Conservation (phyloP, 805 yeast genomes). For the Saturnispora ahearnii region DNA sequence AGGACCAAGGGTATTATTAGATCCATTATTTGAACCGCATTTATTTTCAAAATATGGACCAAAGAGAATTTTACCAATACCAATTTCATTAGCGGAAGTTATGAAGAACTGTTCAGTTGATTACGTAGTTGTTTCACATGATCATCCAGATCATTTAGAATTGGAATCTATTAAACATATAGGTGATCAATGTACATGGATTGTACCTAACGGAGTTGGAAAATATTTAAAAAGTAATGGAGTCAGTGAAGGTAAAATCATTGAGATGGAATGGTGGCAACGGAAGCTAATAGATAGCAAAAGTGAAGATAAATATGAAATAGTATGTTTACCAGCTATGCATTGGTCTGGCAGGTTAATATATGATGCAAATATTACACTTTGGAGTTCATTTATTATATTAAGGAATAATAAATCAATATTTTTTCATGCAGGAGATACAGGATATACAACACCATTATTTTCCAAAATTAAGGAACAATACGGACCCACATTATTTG, state of each 20-base stretch:
- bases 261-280: slow-evolving; percentile 95
- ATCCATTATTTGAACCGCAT: slow-evolving; percentile 68
- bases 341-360: slow-evolving; percentile 91
- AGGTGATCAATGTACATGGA: slow-evolving; percentile 66
- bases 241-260: slow-evolving; percentile 37
- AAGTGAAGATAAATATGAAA: slow-evolving; percentile 47
- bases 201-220: slow-evolving; percentile 77
- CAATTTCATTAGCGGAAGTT: slow-evolving; percentile 54
- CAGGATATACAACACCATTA: slow-evolving; percentile 75
- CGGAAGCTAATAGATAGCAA: slow-evolving; percentile 27
- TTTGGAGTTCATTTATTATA: slow-evolving; percentile 86
- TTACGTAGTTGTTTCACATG: slow-evolving; percentile 76
- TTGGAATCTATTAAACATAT: slow-evolving; percentile 42
- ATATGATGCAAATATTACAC: slow-evolving; percentile 67
- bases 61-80: slow-evolving; percentile 69
- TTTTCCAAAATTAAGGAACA: slow-evolving; percentile 56
- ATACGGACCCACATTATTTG: slow-evolving; percentile 57
- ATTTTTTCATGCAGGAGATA: slow-evolving; percentile 89
- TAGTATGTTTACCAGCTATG: slow-evolving; percentile 89
- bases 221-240: slow-evolving; percentile 51
- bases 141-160: slow-evolving; percentile 94
- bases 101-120: slow-evolving; percentile 44
- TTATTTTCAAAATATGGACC: slow-evolving; percentile 70
- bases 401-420: slow-evolving; percentile 59
- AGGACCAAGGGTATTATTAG: slow-evolving; percentile 58